Evolutionary conservation across 345 rosid species (phyloP).

Genomic region (Sisymbrium irio): DNA sequence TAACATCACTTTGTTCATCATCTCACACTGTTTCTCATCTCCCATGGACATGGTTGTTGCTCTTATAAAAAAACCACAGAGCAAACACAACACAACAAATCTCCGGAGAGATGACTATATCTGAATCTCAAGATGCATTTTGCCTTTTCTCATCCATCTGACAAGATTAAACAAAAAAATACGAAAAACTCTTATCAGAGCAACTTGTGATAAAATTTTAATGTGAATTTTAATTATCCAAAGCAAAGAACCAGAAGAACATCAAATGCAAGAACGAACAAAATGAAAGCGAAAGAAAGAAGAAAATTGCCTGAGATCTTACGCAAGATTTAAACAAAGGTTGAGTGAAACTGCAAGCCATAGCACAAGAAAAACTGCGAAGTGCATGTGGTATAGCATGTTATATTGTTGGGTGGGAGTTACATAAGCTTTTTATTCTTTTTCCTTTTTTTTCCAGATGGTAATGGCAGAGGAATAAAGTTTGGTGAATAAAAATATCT

Average conservation of each 20-base stretch:
- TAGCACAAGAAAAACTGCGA: conserved; percentile 25
- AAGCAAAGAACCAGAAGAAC: not conserved
- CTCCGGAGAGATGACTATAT: conserved; percentile 15
- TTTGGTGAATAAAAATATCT: conserved; percentile 27
- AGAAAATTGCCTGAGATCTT: conserved; percentile 11
- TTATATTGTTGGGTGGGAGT: conserved; percentile 32
- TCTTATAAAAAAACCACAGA: conserved; percentile 44
- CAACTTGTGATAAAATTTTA: not conserved
- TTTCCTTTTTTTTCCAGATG: conserved; percentile 16
- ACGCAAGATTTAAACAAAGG: conserved; percentile 20
- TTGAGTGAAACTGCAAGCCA: conserved; percentile 9
- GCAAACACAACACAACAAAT: conserved; percentile 54
- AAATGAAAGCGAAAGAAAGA: not conserved
- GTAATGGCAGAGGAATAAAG: conserved; percentile 48
- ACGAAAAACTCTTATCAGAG: not conserved
- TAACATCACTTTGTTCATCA: conserved; percentile 53
- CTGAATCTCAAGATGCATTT: conserved; percentile 27
- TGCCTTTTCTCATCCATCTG: conserved; percentile 14
- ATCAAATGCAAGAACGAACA: not conserved
- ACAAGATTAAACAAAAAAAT: not conserved
- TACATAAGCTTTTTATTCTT: conserved; percentile 22
- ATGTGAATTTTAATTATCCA: not conserved
- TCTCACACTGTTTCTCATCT: conserved; percentile 55
- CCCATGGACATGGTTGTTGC: conserved; percentile 37
- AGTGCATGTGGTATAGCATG: conserved; percentile 34